These are phyloP conservation scores for Kodamaea arcana DNA, from an alignment of 1,139 yeast species.

Conservation along the genomic window DNA sequence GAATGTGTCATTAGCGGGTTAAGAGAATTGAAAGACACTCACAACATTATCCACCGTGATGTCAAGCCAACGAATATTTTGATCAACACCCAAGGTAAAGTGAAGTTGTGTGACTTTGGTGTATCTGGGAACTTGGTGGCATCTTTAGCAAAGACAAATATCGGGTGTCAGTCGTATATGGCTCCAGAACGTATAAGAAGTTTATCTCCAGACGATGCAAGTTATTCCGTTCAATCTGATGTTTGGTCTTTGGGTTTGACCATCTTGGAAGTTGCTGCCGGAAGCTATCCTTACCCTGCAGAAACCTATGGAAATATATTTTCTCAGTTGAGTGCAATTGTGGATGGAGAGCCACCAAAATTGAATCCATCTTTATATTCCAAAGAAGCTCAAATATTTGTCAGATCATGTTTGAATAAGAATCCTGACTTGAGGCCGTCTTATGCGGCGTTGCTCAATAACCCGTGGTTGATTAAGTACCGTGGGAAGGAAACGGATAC, in stretches of 20 bases:
- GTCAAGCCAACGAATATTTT: constrained; percentile 95
- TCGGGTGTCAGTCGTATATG: constrained; percentile 98
- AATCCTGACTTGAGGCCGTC: constrained; percentile 81
- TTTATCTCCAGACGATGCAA: constrained; percentile 55
- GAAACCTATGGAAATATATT: constrained; percentile 88
- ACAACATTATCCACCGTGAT: constrained; percentile 93
- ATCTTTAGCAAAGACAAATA: constrained; percentile 90
- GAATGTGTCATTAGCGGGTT: constrained; percentile 80
- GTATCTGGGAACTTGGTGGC: constrained; percentile 95
- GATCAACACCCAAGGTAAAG: constrained; percentile 75
- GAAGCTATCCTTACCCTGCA: constrained; percentile 92
- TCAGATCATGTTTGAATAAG: constrained; percentile 73
- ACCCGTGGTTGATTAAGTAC: constrained; percentile 73
- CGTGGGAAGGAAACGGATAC: constrained; percentile 42
- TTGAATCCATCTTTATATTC: constrained; percentile 55
- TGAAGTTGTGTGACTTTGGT: constrained; percentile 94
- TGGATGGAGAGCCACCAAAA: constrained; percentile 91
- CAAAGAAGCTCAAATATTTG: constrained; percentile 77
- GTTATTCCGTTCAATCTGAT: constrained; percentile 93
- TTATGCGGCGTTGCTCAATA: constrained; percentile 66
- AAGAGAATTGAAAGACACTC: constrained; percentile 75
- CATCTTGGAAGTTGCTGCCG: constrained; percentile 83
- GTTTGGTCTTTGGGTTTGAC: constrained; percentile 94
- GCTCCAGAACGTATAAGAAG: constrained; percentile 93
- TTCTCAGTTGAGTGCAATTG: constrained; percentile 91